These are phyloP conservation scores for Mucor piriformis DNA, from an alignment of 371 early-diverging fungal species.

Conservation along the genomic window DNA sequence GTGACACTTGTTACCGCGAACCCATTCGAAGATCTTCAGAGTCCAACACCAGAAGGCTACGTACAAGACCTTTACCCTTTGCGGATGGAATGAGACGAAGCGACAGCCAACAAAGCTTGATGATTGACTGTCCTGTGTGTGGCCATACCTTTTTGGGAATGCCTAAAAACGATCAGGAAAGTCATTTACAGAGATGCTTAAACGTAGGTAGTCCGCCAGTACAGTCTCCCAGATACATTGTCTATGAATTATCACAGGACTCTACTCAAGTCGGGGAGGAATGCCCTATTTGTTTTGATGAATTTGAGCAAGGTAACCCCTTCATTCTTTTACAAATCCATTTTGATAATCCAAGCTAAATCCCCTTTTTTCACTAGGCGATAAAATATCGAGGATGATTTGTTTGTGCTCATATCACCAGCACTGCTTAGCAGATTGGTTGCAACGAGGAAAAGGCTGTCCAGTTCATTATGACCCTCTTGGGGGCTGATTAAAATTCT, in stretches of 20 bases:
- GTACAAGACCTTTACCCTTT: slow-evolving; percentile 4
- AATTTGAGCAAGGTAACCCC: slow-evolving; percentile 65
- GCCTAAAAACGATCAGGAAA: slow-evolving; percentile 55
- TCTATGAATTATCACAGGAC: slow-evolving; percentile 59
- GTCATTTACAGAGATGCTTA: slow-evolving; percentile 28
- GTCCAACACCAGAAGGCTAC: slow-evolving; percentile 15
- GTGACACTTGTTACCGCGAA: slow-evolving; percentile 41
- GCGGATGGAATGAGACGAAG: slow-evolving; percentile 37
- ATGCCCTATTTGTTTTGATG: slow-evolving; percentile 89
- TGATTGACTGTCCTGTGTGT: slow-evolving; percentile 85
- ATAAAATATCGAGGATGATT: slow-evolving; percentile 75
- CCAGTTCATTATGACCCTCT: slow-evolving; percentile 36
- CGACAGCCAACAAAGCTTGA: slow-evolving; percentile 59
- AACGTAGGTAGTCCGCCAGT: slow-evolving; percentile 44
- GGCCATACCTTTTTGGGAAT: slow-evolving; percentile 51
- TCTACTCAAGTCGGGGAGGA: slow-evolving; percentile 73
- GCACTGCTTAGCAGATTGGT: slow-evolving; percentile 31
- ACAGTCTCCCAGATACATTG: slow-evolving; percentile 65
- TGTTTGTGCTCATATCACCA: slow-evolving; percentile 55
- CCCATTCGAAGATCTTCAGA: slow-evolving; percentile 28
- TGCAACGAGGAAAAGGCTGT: slow-evolving; percentile 40
- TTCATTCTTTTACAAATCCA: background rate
- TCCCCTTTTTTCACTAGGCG: slow-evolving; percentile 33
- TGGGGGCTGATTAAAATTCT: background rate
- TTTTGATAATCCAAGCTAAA: too few species aligned